Evolutionary conservation across 257 asterid species (phyloP).

Genomic region (Penstemon davidsonii): DNA sequence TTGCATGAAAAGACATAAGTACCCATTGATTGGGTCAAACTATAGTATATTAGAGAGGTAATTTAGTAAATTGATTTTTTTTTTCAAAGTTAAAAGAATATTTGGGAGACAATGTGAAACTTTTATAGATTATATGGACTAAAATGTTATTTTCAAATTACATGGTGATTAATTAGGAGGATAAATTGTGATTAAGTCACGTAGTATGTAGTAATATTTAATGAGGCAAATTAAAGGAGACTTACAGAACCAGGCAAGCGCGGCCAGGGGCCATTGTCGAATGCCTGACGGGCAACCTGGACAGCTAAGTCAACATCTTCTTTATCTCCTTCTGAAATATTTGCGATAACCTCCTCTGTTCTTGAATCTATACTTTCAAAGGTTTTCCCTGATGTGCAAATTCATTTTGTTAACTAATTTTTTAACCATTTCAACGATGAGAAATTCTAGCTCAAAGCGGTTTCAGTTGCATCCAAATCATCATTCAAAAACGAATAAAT

Average conservation of each 20-base stretch:
- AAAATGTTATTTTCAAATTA: too few species aligned
- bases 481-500: neutral
- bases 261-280: conserved; percentile 65
- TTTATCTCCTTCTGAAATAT: conserved; percentile 46
- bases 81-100: neutral
- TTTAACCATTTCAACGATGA: neutral
- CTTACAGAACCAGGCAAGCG: conserved; percentile 57
- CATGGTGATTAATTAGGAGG: too few species aligned
- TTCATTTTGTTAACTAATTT: neutral
- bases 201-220: neutral
- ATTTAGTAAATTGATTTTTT: too few species aligned
- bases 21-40: too few species aligned
- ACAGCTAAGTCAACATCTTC: conserved; percentile 62
- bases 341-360: conserved; percentile 46
- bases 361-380: conserved; percentile 59
- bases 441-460: neutral
- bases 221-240: neutral
- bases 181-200: neutral
- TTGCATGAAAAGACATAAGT: too few species aligned
- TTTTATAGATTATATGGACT: neutral
- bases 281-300: conserved; percentile 59
- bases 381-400: conserved; percentile 38
- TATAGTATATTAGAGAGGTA: too few species aligned
- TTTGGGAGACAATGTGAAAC: neutral
- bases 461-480: neutral